Evolutionary conservation across 139 green algal genomes (phyloP).

Genomic region (Chlorella sorokiniana): DNA sequence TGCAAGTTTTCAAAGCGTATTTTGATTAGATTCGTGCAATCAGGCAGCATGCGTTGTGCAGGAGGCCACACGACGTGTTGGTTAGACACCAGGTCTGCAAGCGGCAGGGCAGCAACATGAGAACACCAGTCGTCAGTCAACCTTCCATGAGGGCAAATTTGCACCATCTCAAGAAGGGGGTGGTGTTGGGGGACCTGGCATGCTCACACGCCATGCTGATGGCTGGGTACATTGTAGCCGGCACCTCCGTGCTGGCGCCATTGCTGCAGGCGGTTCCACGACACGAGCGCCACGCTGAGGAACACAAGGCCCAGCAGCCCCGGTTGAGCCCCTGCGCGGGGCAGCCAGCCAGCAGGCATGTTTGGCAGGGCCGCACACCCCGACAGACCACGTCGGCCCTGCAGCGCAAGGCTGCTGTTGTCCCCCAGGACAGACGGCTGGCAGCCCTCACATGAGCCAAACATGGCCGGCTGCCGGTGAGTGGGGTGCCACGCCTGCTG

Average conservation of each 20-base stretch:
- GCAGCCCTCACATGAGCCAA: background rate
- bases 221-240: constrained; percentile 9
- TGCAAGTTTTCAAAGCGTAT: no score
- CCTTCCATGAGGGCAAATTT: no score
- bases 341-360: background rate
- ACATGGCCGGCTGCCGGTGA: background rate
- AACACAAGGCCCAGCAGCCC: constrained; percentile 15
- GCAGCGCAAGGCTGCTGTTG: no score
- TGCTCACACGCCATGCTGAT: background rate
- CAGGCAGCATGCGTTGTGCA: no score
- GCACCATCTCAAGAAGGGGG: no score
- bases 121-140: no score
- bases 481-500: background rate
- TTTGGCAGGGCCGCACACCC: background rate
- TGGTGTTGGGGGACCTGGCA: no score
- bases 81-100: no score
- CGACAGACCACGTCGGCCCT: background rate
- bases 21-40: no score
- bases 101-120: no score
- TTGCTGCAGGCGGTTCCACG: constrained; percentile 18
- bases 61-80: no score
- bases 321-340: constrained; percentile 2
- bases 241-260: constrained; percentile 13
- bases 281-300: constrained; percentile 4
- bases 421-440: background rate